These are phyloP conservation scores for Glycine tomentella DNA, from an alignment of 306 rosid species.

Conservation along the genomic window DNA sequence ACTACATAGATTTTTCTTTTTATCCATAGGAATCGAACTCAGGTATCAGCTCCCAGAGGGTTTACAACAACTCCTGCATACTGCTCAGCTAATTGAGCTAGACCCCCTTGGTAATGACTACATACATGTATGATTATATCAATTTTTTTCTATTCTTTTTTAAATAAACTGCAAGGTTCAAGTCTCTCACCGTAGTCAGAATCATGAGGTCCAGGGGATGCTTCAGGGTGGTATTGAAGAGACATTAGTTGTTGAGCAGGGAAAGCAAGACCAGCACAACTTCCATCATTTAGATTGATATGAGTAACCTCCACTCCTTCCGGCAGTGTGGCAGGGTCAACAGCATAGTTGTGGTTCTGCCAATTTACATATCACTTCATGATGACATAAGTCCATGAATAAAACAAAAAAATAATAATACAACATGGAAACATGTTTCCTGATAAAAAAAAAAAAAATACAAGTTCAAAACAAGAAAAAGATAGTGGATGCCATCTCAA, in stretches of 20 bases:
- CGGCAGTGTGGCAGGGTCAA: slow-evolving; percentile 83
- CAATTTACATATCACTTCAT: slow-evolving; percentile 5
- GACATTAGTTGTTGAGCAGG: slow-evolving; percentile 85
- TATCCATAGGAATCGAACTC: no score
- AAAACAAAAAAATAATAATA: background rate
- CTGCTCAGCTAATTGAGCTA: no score
- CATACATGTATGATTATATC: background rate
- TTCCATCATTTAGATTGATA: slow-evolving; percentile 88
- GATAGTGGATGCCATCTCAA: background rate
- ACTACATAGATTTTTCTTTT: background rate
- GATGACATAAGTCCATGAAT: slow-evolving; percentile 1
- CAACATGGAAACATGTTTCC: background rate
- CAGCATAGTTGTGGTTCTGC: slow-evolving; percentile 97
- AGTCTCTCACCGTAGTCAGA: slow-evolving; percentile 74
- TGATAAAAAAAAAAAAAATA: background rate
- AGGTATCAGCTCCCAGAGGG: no score
- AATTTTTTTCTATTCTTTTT: background rate
- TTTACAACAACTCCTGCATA: no score
- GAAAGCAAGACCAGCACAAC: slow-evolving; percentile 90
- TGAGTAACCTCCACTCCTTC: slow-evolving; percentile 89
- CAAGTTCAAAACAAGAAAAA: background rate
- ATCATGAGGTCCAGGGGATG: slow-evolving; percentile 99
- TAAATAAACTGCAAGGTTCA: background rate
- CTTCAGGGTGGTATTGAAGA: slow-evolving; percentile 93
- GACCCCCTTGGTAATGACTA: background rate